Base-by-base conservation (phyloP, 306 rosid genomes). In the Rosa multiflora region DNA sequence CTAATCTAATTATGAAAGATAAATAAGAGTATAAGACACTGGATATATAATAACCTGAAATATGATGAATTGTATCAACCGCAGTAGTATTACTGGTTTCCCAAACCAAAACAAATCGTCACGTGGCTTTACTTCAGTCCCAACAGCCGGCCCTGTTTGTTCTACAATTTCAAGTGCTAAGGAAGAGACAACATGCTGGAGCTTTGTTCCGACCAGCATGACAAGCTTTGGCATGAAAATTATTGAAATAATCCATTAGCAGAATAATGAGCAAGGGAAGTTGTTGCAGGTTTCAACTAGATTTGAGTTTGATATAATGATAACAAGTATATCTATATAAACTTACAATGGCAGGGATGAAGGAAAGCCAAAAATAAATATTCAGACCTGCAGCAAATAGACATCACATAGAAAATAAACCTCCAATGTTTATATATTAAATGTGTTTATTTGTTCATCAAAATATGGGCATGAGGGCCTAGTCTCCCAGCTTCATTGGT, bases 281-380 rank as follows among this genome's bases (percentile, higher is more conserved):
- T 39, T 67, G 69, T 49, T 52, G 4, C 26, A 52, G 35, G 55
- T 44, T 44, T 9, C 47, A 44, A 44, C 47, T 44, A 61, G 9
- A 8, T 23, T 64, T 67, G 15, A 5, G 10, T 76, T 76, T 48
- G 51, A 13, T 15, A 14, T 35, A 64, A 66, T 26, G 66, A 74
- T 71, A 66, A 55, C 49, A 76, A 64, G 56, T 69, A 74, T 76
- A 85, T 67, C 13, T 37, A 67, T 8, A 66, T 39, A 39, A 8
- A 67, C 96, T 85, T 90, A 95, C 98, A 81, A 92, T 85, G 73
- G 91, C 98, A 48, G 99, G 99, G 85, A 95, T 92, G 81, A 95
- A 95, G 75, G 98, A 95, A 81, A 95, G 86, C 99, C 99, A 95
- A 87, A 95, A 91, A 90, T 95, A 95, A 79, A 92, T 88, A 78